Evolutionary conservation across 2,329 filamentous ascomycete genomes (phyloP).

Genomic region (Cercospora nicotianae): DNA sequence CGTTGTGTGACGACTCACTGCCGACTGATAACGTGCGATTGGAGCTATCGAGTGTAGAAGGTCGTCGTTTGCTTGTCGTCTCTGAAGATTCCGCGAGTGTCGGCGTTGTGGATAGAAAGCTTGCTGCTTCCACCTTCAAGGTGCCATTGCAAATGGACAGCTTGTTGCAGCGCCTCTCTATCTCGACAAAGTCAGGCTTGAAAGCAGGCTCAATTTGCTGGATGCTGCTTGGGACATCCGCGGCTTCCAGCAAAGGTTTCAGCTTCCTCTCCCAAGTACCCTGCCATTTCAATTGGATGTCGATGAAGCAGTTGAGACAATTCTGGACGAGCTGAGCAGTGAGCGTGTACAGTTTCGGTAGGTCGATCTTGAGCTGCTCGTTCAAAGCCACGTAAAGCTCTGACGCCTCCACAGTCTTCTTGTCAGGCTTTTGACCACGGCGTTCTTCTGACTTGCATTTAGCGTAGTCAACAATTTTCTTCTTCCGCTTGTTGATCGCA

Average conservation of each 20-base stretch:
- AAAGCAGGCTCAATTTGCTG: conserved; percentile 76
- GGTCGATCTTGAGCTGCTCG: conserved; percentile 86
- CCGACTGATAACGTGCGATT: conserved; percentile 43
- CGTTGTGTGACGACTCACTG: conserved; percentile 38
- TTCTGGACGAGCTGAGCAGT: conserved; percentile 83
- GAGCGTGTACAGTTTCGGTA: conserved; percentile 77
- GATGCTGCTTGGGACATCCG: conserved; percentile 63
- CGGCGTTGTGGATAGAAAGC: conserved; percentile 57
- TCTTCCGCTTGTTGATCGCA: conserved; percentile 91
- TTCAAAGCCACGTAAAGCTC: conserved; percentile 91
- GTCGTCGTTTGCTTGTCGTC: conserved; percentile 39
- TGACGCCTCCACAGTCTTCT: conserved; percentile 77
- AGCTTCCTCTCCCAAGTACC: conserved; percentile 82
- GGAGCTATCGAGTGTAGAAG: conserved; percentile 40
- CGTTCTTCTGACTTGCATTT: conserved; percentile 76
- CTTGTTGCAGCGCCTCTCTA: conserved; percentile 68
- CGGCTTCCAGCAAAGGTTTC: conserved; percentile 68
- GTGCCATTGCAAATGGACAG: conserved; percentile 77
- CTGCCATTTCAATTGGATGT: conserved; percentile 82
- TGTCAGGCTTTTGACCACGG: conserved; percentile 80
- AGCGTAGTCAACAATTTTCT: conserved; percentile 86
- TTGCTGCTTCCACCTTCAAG: conserved; percentile 58
- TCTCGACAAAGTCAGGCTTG: conserved; percentile 72
- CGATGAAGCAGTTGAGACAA: conserved; percentile 78
- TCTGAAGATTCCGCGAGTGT: conserved; percentile 40